These are phyloP conservation scores for Euphrasia arctica DNA, from an alignment of 305 asterid species.

Conservation along the genomic window DNA sequence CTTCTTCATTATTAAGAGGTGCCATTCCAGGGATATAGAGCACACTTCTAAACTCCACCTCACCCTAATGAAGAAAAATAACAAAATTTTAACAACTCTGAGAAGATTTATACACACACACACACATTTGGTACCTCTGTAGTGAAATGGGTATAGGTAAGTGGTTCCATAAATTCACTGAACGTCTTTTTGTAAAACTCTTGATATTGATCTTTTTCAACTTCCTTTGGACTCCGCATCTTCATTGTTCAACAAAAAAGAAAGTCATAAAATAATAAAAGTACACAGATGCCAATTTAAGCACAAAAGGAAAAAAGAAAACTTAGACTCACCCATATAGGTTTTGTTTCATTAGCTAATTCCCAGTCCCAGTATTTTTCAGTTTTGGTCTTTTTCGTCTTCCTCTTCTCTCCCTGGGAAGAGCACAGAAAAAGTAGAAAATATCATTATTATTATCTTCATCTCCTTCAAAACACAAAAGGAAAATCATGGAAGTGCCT, in stretches of 20 bases:
- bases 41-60: conserved; percentile 96
- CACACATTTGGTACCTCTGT: conserved; percentile 65
- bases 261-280: not conserved
- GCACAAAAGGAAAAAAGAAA: not conserved
- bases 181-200: conserved; percentile 95
- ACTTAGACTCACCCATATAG: conserved; percentile 76
- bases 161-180: conserved; percentile 90
- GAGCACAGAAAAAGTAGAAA: conserved; percentile 25
- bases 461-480: not conserved
- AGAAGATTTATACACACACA: not conserved
- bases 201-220: conserved; percentile 82
- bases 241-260: conserved; percentile 25
- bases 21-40: conserved; percentile 98
- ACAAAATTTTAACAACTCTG: conserved; percentile 6
- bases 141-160: conserved; percentile 76
- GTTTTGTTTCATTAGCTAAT: conserved; percentile 89
- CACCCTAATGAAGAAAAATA: conserved; percentile 59
- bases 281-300: not conserved
- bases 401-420: conserved; percentile 61
- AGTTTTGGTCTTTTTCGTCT: conserved; percentile 73
- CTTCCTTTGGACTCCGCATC: conserved; percentile 96
- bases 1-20: conserved; percentile 95
- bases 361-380: conserved; percentile 99
- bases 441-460: not conserved
- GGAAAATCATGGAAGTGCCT: not conserved